These are phyloP conservation scores for Agastache rugosa DNA, from an alignment of 257 asterid genomes.

Conservation along the genomic window DNA sequence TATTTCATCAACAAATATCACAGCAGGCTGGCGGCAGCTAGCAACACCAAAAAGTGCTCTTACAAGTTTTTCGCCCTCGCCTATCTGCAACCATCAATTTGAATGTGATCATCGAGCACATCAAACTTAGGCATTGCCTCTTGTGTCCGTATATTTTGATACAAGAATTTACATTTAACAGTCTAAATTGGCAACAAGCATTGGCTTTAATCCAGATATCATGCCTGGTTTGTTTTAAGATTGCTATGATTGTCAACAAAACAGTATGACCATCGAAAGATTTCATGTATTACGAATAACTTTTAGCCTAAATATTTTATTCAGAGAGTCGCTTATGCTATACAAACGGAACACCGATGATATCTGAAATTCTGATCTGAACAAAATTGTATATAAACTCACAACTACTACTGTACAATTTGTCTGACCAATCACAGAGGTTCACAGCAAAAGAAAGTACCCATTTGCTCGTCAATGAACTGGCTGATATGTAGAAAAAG, in stretches of 20 bases:
- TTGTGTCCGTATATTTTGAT: neutral
- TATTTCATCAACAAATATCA: constrained; percentile 94
- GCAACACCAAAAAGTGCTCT: constrained; percentile 99
- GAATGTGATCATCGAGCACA: constrained; percentile 20
- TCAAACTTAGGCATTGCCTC: constrained; percentile 25
- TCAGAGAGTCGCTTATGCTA: constrained; percentile 9
- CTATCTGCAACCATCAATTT: constrained; percentile 67
- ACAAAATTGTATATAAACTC: constrained; percentile 24
- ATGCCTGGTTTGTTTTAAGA: constrained; percentile 15
- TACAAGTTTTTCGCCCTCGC: constrained; percentile 99
- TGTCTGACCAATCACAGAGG: constrained; percentile 21
- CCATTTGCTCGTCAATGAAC: constrained; percentile 99
- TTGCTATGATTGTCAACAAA: constrained; percentile 21
- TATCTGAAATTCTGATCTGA: constrained; percentile 25
- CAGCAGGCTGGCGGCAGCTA: constrained; percentile 98
- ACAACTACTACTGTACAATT: constrained; percentile 14
- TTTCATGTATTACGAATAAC: neutral
- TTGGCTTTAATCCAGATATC: constrained; percentile 17
- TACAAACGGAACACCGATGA: constrained; percentile 21
- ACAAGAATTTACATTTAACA: neutral
- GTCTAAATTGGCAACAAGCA: constrained; percentile 23
- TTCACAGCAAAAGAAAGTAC: constrained; percentile 47
- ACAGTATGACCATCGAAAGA: constrained; percentile 25
- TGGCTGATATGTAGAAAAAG: constrained; percentile 97
- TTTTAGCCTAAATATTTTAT: constrained; percentile 10